These are phyloP conservation scores for Serendipita sp. DNA, from an alignment of 768 basidiomycete species.

Conservation along the genomic window DNA sequence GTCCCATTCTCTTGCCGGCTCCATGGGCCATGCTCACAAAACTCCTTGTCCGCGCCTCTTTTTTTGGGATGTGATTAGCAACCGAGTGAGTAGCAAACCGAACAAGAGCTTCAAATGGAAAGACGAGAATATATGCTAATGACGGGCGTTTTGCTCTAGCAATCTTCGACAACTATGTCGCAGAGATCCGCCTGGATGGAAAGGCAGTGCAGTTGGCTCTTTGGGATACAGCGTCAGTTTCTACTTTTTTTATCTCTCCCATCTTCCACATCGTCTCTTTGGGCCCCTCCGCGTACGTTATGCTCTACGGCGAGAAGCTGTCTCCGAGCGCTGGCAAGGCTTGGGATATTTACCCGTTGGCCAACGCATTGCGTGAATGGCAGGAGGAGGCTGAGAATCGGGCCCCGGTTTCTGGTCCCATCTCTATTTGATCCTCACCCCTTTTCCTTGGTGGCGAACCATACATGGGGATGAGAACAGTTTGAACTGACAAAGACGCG, in stretches of 20 bases:
- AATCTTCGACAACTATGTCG: slow-evolving; percentile 97
- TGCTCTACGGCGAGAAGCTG: not conserved
- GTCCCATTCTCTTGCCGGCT: not conserved
- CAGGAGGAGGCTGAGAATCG: not conserved
- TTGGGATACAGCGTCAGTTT: slow-evolving; percentile 96
- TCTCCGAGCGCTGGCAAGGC: not conserved
- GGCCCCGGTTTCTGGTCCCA: not conserved
- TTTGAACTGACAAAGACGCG: not conserved
- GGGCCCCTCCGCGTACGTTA: no score
- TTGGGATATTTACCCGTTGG: not conserved
- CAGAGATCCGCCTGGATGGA: slow-evolving; percentile 93
- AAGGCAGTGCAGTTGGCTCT: slow-evolving; percentile 94
- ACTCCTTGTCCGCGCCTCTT: no score
- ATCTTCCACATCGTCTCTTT: no score
- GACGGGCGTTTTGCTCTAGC: slow-evolving; percentile 29
- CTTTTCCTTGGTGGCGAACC: no score
- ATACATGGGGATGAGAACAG: no score
- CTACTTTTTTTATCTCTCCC: no score
- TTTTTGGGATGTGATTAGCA: slow-evolving; percentile 27
- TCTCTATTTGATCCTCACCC: no score
- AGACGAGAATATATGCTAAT: slow-evolving; percentile 12
- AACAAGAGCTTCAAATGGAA: slow-evolving; percentile 12
- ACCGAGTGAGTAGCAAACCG: slow-evolving; percentile 33
- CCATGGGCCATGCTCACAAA: not conserved
- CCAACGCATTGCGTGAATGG: not conserved